Base-by-base conservation (phyloP, 2,329 filamentous ascomycete species). In the Alternaria triticina region DNA sequence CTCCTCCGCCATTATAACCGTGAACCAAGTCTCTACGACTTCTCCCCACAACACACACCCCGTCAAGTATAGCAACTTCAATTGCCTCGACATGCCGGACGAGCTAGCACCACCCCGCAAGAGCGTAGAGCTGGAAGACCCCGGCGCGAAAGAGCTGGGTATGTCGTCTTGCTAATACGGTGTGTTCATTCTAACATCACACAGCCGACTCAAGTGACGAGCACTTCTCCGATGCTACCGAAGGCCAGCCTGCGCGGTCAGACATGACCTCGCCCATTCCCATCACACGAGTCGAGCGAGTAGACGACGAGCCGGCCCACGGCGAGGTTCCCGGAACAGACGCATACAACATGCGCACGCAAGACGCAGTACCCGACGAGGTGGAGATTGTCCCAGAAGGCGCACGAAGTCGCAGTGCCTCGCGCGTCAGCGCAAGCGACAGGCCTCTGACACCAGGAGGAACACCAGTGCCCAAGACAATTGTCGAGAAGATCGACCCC, bases 221-320 rank as follows among this genome's bases (percentile, higher is more conserved):
- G 65, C 86, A 90, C 78, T 90, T 90, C 77, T 89, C 88, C 50
- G 88, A 90, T 74, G 88, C 88, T 60, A 87, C 84, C 46, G 88
- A 90, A 81, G 88, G 87, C 76, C 77, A 71, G 72, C 67, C 73
- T 72, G 72, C 66, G 73, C 74, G 78, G 57, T 82, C 83, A 56
- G 77, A 82, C 68, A 76, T 80, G 67, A 79, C 79, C 50, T 88
- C 86, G 10, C 85, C 86, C 56, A 84, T 89, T 59, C 88, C 88
- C 25, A 83, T 84, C 55, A 90, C 87, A n/a, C 83, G 88, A 66
- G 86, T 90, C 25, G 88, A 90, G 78, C 85, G 86, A 71, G 86
- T 89, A 45, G 88, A 90, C 74, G 83, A 87, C 70, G 77, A 80
- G 62, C 85, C 86, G 13, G 82, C 83, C 65, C 83, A 90, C 71